These are phyloP conservation scores for Kalmanozyma brasiliensis DNA, from an alignment of 1,284 basidiomycete genomes.

Conservation along the genomic window DNA sequence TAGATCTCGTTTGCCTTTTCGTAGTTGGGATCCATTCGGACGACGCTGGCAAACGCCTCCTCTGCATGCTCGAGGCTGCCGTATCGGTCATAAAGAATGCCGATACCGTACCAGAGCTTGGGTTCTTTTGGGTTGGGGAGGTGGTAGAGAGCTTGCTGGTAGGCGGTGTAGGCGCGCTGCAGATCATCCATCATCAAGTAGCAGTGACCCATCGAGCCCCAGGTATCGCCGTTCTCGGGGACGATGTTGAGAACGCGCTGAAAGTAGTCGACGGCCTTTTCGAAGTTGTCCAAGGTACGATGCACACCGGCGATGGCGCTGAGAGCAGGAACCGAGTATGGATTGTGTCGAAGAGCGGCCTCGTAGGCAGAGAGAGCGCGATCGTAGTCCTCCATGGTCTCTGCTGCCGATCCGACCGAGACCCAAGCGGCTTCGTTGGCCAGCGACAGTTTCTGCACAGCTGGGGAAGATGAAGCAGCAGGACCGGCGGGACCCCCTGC, in stretches of 20 bases:
- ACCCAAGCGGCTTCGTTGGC: slow-evolving; percentile 65
- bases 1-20: slow-evolving; percentile 99
- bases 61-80: slow-evolving; percentile 98
- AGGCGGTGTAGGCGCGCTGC: slow-evolving; percentile 97
- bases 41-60: slow-evolving; percentile 95
- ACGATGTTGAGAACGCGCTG: slow-evolving; percentile 83
- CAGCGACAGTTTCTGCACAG: slow-evolving; percentile 57
- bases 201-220: slow-evolving; percentile 79
- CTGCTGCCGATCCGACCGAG: slow-evolving; percentile 61
- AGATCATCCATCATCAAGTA: slow-evolving; percentile 99
- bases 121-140: slow-evolving; percentile 98
- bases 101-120: slow-evolving; percentile 99
- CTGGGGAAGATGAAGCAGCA: slow-evolving; percentile 31
- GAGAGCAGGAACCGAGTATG: slow-evolving; percentile 63
- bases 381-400: slow-evolving; percentile 65
- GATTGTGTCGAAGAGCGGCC: slow-evolving; percentile 63
- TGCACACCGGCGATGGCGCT: slow-evolving; percentile 66
- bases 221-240: slow-evolving; percentile 66
- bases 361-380: slow-evolving; percentile 65
- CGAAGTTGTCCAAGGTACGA: slow-evolving; percentile 64
- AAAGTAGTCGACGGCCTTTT: slow-evolving; percentile 90
- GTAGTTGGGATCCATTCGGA: slow-evolving; percentile 97
- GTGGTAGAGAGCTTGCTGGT: slow-evolving; percentile 96
- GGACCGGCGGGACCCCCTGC: slow-evolving; percentile 18
- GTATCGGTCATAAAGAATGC: slow-evolving; percentile 97